phyloP scores from a whole-genome alignment of 305 asterid genomes.

The Solanum hybrid region DNA sequence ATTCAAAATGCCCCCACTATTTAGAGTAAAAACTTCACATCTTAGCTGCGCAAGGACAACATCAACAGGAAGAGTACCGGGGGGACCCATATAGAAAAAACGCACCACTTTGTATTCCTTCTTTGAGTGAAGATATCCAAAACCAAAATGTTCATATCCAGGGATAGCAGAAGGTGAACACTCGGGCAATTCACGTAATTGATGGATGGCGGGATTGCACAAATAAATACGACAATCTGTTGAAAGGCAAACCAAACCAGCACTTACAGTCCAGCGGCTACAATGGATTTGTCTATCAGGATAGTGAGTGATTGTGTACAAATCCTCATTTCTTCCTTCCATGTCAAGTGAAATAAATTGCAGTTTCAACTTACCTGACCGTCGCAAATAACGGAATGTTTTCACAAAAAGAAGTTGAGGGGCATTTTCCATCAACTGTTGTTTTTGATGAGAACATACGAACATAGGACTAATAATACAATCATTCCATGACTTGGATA shows the following conservation, averaged over 20 bases:
- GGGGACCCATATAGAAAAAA: background rate
- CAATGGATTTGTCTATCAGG: background rate
- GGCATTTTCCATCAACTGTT: background rate
- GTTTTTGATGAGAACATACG: background rate
- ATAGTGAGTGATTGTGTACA: background rate
- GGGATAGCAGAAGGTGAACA: background rate
- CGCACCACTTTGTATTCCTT: background rate
- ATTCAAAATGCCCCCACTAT: background rate
- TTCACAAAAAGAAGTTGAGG: background rate
- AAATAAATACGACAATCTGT: background rate
- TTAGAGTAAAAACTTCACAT: background rate
- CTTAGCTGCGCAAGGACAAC: background rate
- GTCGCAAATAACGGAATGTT: background rate
- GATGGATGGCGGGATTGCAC: background rate
- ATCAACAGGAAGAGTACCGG: too few species aligned
- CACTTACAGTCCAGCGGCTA: background rate
- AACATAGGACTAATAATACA: background rate
- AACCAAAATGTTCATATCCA: background rate
- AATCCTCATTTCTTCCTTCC: background rate
- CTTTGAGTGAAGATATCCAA: background rate
- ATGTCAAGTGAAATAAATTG: background rate
- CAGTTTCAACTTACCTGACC: background rate
- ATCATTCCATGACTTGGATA: background rate
- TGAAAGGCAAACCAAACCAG: background rate
- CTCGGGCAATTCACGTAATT: background rate